Conservation (phyloP, 2,329 filamentous ascomycete genomes). For the Talaromyces piceae region DNA sequence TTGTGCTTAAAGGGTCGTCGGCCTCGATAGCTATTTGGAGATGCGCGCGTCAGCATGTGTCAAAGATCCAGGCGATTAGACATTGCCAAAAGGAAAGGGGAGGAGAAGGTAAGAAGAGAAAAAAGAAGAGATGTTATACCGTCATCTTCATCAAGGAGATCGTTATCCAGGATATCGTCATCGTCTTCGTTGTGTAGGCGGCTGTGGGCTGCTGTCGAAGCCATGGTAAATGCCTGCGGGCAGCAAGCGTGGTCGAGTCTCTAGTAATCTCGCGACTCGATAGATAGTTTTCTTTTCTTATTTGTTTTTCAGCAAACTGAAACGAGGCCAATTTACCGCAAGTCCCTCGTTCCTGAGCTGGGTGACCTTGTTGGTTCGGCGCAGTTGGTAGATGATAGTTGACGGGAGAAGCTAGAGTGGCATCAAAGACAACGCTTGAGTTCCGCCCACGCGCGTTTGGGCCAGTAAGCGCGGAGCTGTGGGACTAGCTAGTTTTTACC, state of each 20-base stretch:
- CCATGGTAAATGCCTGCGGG: constrained; percentile 6
- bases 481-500: background rate
- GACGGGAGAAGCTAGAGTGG: constrained; percentile 34
- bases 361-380: no score
- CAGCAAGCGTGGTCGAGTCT: no score
- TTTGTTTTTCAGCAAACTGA: no score
- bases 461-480: background rate
- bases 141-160: constrained; percentile 73
- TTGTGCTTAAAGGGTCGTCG: constrained; percentile 70
- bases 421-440: constrained; percentile 18
- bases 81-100: background rate
- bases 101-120: constrained; percentile 10
- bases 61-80: background rate
- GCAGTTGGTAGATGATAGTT: background rate
- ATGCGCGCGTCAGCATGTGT: background rate
- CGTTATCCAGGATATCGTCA: constrained; percentile 57
- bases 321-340: no score
- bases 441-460: constrained; percentile 17
- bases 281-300: no score
- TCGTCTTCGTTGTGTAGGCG: constrained; percentile 52
- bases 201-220: constrained; percentile 3
- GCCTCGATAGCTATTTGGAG: constrained; percentile 68
- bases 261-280: no score
- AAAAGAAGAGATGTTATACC: constrained; percentile 40
- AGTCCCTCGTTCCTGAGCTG: no score